Evolutionary conservation across 257 asterid genomes (phyloP).

Genomic region (Handroanthus guayacan): DNA sequence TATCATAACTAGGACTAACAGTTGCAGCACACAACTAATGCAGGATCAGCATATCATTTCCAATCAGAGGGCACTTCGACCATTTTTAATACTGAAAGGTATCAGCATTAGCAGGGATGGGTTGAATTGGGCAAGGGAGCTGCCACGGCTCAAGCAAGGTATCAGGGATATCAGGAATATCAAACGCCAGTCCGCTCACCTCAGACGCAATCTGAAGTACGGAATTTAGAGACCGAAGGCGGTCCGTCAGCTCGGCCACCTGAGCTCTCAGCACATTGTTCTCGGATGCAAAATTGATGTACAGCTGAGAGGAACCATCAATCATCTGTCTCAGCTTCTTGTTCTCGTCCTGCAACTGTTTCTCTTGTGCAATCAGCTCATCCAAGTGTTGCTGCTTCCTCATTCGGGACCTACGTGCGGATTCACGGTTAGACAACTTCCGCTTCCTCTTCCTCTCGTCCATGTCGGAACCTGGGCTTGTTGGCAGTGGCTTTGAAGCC

Average conservation of each 20-base stretch:
- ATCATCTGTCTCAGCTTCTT: constrained; percentile 53
- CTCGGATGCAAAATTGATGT: constrained; percentile 52
- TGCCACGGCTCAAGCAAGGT: constrained; percentile 81
- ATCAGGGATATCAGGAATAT: constrained; percentile 76
- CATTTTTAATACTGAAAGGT: constrained; percentile 52
- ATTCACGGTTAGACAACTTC: constrained; percentile 83
- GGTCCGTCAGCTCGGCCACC: constrained; percentile 73
- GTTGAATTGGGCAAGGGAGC: constrained; percentile 74
- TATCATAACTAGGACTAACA: background rate
- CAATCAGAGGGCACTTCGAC: background rate
- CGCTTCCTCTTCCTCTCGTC: constrained; percentile 81
- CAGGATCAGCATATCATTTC: background rate
- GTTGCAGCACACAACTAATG: background rate
- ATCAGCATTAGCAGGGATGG: constrained; percentile 65
- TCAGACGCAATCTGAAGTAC: constrained; percentile 68
- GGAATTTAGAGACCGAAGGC: constrained; percentile 66
- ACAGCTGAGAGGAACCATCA: constrained; percentile 53
- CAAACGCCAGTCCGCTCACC: constrained; percentile 69
- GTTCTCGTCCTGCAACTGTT: constrained; percentile 57
- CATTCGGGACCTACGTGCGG: constrained; percentile 82
- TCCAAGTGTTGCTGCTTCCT: constrained; percentile 73
- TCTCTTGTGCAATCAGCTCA: constrained; percentile 56
- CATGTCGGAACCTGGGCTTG: constrained; percentile 51
- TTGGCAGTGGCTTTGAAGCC: constrained; percentile 54
- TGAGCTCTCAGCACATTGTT: constrained; percentile 82